phyloP scores from a whole-genome alignment of 805 yeast genomes.

The Candida awuae region DNA sequence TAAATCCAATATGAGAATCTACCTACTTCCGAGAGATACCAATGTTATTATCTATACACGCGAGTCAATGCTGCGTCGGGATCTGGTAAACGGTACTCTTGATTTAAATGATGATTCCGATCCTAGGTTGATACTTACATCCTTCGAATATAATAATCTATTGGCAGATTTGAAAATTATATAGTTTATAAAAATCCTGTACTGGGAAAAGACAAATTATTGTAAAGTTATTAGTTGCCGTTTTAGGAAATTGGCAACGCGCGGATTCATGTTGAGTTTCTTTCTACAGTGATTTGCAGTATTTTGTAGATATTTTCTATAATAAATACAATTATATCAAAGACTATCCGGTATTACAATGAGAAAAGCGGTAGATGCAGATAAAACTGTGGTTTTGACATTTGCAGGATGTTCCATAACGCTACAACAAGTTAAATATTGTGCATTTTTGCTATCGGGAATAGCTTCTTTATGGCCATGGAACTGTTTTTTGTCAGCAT shows the following conservation, averaged over 20 bases:
- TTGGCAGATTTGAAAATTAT: conserved; percentile 7
- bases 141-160: conserved; percentile 22
- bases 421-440: conserved; percentile 32
- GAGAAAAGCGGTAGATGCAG: too few relatives aligned
- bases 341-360: too few relatives aligned
- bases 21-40: conserved; percentile 37
- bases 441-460: conserved; percentile 62
- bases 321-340: too few relatives aligned
- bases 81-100: conserved; percentile 41
- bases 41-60: conserved; percentile 40
- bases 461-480: conserved; percentile 91
- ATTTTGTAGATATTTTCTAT: too few relatives aligned
- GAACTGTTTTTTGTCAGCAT: conserved; percentile 85
- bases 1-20: conserved; percentile 56
- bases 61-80: conserved; percentile 43
- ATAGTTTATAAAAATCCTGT: background rate
- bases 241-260: too few relatives aligned
- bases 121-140: conserved; percentile 23
- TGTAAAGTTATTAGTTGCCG: too few relatives aligned
- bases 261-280: too few relatives aligned
- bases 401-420: background rate
- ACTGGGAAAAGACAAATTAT: background rate
- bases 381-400: background rate
- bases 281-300: too few relatives aligned
- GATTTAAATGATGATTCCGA: conserved; percentile 24